Percentiles rank a stretch among this genome's conserved stretches.
Conservation (phyloP, 2,329 filamentous ascomycete species). For the Fusarium nodosum region DNA sequence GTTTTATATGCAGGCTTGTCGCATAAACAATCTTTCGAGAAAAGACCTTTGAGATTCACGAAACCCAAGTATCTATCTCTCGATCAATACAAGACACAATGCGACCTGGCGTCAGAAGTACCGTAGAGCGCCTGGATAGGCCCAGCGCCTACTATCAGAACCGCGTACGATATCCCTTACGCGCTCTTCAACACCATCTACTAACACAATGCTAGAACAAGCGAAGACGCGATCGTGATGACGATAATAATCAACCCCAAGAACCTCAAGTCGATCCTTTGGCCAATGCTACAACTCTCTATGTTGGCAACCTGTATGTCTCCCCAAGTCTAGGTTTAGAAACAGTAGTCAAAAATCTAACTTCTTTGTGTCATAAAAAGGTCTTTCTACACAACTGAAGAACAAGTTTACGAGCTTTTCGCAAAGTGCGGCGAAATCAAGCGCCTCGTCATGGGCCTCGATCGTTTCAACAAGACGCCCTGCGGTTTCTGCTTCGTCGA, state of each 20-base stretch:
- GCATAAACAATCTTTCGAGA: background rate
- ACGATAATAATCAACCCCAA: conserved; percentile 61
- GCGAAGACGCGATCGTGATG: conserved; percentile 74
- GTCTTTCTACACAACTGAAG: conserved; percentile 98
- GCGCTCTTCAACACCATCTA: background rate
- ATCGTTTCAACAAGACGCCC: conserved; percentile 96
- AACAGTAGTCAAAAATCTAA: conserved; percentile 12
- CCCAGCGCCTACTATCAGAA: conserved; percentile 93
- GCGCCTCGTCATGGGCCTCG: conserved; percentile 95
- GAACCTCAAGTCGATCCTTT: conserved; percentile 76
- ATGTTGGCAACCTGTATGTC: conserved; percentile 90
- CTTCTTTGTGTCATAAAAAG: conserved; percentile 58
- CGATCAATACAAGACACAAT: conserved; percentile 51
- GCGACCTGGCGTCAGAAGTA: conserved; percentile 69
- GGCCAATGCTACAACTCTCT: conserved; percentile 90
- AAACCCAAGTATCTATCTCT: background rate
- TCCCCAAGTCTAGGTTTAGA: background rate
- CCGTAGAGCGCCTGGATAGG: conserved; percentile 91
- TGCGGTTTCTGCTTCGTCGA: conserved; percentile 99
- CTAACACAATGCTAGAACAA: conserved; percentile 70
- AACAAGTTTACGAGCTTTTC: conserved; percentile 98
- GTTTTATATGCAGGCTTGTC: conserved; percentile 9
- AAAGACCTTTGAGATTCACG: too few relatives aligned
- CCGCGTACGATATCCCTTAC: conserved; percentile 70
- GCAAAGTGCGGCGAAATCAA: conserved; percentile 98